These are phyloP conservation scores for Meyerozyma sp. DNA, from an alignment of 1,139 yeast genomes.

Conservation along the genomic window DNA sequence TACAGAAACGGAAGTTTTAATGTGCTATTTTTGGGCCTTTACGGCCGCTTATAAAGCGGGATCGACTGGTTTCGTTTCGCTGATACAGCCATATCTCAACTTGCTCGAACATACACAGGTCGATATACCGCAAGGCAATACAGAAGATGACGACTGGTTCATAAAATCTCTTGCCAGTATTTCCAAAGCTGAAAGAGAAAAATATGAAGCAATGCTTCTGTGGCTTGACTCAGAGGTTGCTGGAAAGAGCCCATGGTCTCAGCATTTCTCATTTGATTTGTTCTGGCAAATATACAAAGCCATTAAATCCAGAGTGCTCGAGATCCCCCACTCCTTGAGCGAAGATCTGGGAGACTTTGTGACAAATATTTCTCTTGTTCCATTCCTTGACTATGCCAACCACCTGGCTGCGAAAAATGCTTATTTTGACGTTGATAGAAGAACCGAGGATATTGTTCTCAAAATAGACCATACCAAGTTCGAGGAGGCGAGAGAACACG, in stretches of 20 bases:
- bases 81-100: conserved; percentile 20
- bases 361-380: conserved; percentile 56
- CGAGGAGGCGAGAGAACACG: conserved; percentile 4
- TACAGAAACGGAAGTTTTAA: conserved; percentile 27
- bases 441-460: conserved; percentile 41
- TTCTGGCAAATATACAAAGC: conserved; percentile 44
- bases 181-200: conserved; percentile 15
- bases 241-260: conserved; percentile 6
- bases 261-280: conserved; percentile 17
- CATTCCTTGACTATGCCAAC: conserved; percentile 63
- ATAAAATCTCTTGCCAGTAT: conserved; percentile 12
- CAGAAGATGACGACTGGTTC: conserved; percentile 13
- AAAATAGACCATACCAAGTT: conserved; percentile 16
- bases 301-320: conserved; percentile 53
- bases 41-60: conserved; percentile 9
- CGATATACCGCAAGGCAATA: conserved; percentile 6
- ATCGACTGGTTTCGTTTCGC: neutral
- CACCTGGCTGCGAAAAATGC: conserved; percentile 48
- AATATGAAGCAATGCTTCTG: conserved; percentile 17
- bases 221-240: conserved; percentile 7
- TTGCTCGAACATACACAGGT: conserved; percentile 19
- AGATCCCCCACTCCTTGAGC: conserved; percentile 45
- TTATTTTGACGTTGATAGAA: conserved; percentile 55
- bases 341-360: conserved; percentile 28
- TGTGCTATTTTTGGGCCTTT: conserved; percentile 23